Evolutionary conservation across 164 flowering plant genomes (phyloP).

Genomic region (Houttuynia cordata): DNA sequence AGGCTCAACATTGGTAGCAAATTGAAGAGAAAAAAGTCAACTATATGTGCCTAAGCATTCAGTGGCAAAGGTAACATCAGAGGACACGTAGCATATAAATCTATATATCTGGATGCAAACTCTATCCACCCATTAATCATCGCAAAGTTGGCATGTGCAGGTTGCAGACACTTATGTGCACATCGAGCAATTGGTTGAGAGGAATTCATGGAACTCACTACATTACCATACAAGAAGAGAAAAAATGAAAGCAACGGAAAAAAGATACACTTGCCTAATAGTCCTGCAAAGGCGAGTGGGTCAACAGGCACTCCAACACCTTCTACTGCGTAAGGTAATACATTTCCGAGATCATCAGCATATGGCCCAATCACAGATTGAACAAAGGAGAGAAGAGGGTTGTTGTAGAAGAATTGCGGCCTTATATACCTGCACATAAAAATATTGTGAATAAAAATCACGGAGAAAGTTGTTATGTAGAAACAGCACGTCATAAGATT

Average conservation of each 20-base stretch:
- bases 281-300: slow-evolving; percentile 97
- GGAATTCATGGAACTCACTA: too few relatives aligned
- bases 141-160: neutral
- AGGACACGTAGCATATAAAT: neutral
- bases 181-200: too few relatives aligned
- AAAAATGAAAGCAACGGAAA: neutral
- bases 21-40: neutral
- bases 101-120: neutral
- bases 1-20: neutral
- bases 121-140: neutral
- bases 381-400: slow-evolving; percentile 83
- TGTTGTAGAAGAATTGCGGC: slow-evolving; percentile 87
- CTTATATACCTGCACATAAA: slow-evolving; percentile 65
- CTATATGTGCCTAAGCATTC: too few relatives aligned
- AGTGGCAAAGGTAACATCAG: neutral
- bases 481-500: neutral
- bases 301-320: slow-evolving; percentile 97
- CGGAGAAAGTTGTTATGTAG: neutral
- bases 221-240: neutral
- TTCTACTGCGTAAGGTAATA: slow-evolving; percentile 90
- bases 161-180: neutral
- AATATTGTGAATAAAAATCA: neutral
- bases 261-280: slow-evolving; percentile 45
- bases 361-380: slow-evolving; percentile 88
- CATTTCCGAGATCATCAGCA: slow-evolving; percentile 91